Conservation (phyloP, 2,329 filamentous ascomycete genomes). For the Alternaria gansuensis region DNA sequence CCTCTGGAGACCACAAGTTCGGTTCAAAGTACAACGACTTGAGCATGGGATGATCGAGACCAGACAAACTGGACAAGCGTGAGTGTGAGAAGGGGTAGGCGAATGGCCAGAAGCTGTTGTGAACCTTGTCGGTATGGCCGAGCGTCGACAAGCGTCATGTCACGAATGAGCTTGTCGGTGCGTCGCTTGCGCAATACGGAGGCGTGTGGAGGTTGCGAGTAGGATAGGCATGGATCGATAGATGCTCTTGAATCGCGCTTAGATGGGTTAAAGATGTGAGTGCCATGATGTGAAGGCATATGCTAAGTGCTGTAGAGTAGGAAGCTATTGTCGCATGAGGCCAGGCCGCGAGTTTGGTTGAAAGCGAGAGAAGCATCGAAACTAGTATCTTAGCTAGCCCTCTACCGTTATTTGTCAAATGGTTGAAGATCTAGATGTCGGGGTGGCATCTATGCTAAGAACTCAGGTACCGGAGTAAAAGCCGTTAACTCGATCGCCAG, state of each 20-base stretch:
- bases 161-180: background rate
- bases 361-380: background rate
- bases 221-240: background rate
- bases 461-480: background rate
- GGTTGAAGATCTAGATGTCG: background rate
- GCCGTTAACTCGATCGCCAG: background rate
- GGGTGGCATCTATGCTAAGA: background rate
- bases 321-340: background rate
- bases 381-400: background rate
- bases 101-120: background rate
- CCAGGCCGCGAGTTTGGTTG: background rate
- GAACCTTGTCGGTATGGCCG: conserved; percentile 6
- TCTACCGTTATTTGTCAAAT: background rate
- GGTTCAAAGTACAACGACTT: background rate
- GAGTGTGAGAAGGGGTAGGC: background rate
- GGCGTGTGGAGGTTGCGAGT: background rate
- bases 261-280: background rate
- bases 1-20: background rate
- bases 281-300: background rate
- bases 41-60: background rate
- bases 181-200: conserved; percentile 1
- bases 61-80: background rate
- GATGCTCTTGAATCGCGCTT: background rate
- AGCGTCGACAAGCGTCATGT: conserved; percentile 6
- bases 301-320: background rate